Evolutionary conservation across 495 filamentous ascomycete species (phyloP).

Genomic region (Hypoxylon fuscum): DNA sequence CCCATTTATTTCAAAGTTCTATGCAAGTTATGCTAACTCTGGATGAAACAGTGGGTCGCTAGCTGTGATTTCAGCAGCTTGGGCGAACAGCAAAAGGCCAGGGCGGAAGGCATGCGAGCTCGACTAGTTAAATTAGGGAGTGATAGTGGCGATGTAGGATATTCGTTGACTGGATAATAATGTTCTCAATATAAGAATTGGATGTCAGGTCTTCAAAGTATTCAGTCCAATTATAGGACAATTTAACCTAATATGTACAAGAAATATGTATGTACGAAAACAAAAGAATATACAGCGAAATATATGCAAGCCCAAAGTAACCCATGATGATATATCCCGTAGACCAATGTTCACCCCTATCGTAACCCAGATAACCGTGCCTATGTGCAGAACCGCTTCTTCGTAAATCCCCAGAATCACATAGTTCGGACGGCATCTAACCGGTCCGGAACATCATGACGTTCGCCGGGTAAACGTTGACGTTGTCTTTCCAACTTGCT

Average conservation of each 20-base stretch:
- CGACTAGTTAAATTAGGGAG: constrained; percentile 68
- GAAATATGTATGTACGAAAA: constrained; percentile 20
- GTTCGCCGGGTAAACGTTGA: constrained; percentile 56
- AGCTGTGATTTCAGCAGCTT: constrained; percentile 59
- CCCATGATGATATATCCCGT: constrained; percentile 11
- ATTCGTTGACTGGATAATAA: constrained; percentile 50
- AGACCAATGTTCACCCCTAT: background rate
- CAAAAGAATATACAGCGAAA: constrained; percentile 35
- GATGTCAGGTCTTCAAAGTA: background rate
- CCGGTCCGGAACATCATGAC: constrained; percentile 54
- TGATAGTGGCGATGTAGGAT: constrained; percentile 67
- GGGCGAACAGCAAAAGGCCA: constrained; percentile 49
- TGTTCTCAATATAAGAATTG: background rate
- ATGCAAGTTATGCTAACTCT: constrained; percentile 17
- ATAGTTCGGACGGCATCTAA: constrained; percentile 16
- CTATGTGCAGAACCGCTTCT: background rate
- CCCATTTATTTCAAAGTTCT: background rate
- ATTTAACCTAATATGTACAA: constrained; percentile 34
- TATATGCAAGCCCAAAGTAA: constrained; percentile 8
- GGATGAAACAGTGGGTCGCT: constrained; percentile 65
- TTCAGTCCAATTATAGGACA: constrained; percentile 1
- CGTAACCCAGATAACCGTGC: background rate
- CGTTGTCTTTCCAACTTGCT: constrained; percentile 55
- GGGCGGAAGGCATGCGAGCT: constrained; percentile 63
- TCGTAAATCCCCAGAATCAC: background rate